Evolutionary conservation across 2,329 filamentous ascomycete species (phyloP).

Genomic region (Penicillium corylophilum): DNA sequence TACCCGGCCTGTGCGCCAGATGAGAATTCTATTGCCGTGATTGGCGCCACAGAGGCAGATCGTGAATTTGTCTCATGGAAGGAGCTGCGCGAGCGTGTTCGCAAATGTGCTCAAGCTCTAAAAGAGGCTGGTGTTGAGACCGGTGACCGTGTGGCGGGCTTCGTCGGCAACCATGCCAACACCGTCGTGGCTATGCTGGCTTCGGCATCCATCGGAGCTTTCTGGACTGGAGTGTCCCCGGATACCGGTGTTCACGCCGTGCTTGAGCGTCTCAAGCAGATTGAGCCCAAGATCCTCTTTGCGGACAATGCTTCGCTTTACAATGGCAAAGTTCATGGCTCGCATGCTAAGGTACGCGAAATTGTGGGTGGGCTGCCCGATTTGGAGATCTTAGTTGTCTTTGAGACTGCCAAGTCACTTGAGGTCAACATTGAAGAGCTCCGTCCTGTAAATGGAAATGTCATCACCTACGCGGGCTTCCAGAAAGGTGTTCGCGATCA

Average conservation of each 20-base stretch:
- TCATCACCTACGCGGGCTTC: constrained; percentile 47
- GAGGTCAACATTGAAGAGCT: constrained; percentile 37
- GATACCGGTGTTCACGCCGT: constrained; percentile 92
- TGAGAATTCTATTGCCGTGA: constrained; percentile 66
- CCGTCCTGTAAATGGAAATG: constrained; percentile 37
- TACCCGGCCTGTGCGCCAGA: constrained; percentile 64
- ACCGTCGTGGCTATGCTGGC: constrained; percentile 86
- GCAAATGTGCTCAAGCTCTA: constrained; percentile 69
- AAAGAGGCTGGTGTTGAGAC: constrained; percentile 62
- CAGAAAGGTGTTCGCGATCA: constrained; percentile 42
- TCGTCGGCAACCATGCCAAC: constrained; percentile 86
- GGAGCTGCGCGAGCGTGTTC: constrained; percentile 74
- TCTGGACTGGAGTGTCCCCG: constrained; percentile 91
- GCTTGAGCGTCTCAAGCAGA: constrained; percentile 80
- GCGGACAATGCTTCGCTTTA: constrained; percentile 86
- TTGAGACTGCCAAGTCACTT: constrained; percentile 60
- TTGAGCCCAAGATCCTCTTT: constrained; percentile 78
- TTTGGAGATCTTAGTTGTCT: constrained; percentile 70
- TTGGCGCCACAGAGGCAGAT: constrained; percentile 74
- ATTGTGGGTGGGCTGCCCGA: constrained; percentile 67
- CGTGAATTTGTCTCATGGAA: constrained; percentile 72
- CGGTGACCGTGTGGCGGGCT: constrained; percentile 66
- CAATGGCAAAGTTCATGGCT: constrained; percentile 86
- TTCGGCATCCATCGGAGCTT: constrained; percentile 74
- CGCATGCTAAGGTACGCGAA: constrained; percentile 73